Conservation (phyloP, 2,329 filamentous ascomycete genomes). For the Cylindrodendrum hubeiense region DNA sequence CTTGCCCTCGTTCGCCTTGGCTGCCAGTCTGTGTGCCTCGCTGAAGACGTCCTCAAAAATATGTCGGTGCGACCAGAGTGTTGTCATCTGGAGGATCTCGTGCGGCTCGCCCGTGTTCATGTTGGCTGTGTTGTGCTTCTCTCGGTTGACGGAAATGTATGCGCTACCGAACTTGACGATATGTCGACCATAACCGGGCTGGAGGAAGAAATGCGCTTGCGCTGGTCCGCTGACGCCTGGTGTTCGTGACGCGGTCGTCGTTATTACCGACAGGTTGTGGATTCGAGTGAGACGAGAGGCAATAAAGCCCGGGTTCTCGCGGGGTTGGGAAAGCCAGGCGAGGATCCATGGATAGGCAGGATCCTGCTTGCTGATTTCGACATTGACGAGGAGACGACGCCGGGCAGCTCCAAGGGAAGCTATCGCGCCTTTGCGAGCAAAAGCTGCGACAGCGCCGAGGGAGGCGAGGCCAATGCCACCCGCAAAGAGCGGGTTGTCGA, state of each 20-base stretch:
- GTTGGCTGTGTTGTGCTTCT: slow-evolving; percentile 87
- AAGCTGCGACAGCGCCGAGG: slow-evolving; percentile 83
- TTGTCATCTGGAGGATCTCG: slow-evolving; percentile 93
- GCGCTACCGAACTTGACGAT: slow-evolving; percentile 88
- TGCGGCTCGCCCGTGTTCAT: slow-evolving; percentile 88
- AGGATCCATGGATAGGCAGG: slow-evolving; percentile 94
- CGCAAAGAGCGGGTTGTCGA: slow-evolving; percentile 73
- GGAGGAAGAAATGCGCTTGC: slow-evolving; percentile 85
- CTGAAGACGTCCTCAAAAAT: slow-evolving; percentile 92
- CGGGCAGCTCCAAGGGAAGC: slow-evolving; percentile 80
- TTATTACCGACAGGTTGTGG: slow-evolving; percentile 70
- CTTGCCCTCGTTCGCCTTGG: slow-evolving; percentile 87
- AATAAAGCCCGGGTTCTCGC: slow-evolving; percentile 72
- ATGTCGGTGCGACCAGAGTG: slow-evolving; percentile 88
- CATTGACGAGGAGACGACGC: slow-evolving; percentile 89
- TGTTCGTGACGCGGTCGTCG: slow-evolving; percentile 70
- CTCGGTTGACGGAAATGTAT: slow-evolving; percentile 87
- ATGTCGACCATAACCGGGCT: slow-evolving; percentile 91
- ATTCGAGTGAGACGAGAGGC: slow-evolving; percentile 69
- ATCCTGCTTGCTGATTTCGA: slow-evolving; percentile 96
- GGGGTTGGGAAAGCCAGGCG: slow-evolving; percentile 91
- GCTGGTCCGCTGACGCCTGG: slow-evolving; percentile 73
- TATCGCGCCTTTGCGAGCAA: slow-evolving; percentile 83
- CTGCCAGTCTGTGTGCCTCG: slow-evolving; percentile 86
- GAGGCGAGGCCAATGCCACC: slow-evolving; percentile 92